A percentile compares a stretch with the other conserved stretches of the same genome.
Conservation (phyloP, 2,329 filamentous ascomycete genomes). For the Phyllosticta paracitricarpa region DNA sequence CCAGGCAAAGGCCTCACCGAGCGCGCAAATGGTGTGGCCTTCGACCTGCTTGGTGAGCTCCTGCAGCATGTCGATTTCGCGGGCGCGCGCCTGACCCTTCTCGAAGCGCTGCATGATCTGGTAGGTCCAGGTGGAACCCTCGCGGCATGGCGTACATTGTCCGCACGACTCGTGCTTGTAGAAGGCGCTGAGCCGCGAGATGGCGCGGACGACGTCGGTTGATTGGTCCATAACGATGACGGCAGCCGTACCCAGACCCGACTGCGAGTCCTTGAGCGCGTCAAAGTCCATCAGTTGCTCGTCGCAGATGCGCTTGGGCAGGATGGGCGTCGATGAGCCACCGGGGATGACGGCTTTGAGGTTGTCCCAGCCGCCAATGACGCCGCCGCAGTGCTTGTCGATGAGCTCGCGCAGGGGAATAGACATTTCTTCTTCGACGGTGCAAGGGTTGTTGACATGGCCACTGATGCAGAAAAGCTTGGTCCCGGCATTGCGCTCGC, state of each 20-base stretch:
- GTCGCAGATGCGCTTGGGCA: slow-evolving; percentile 83
- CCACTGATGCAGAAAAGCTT: slow-evolving; percentile 98
- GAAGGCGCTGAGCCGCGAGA: slow-evolving; percentile 87
- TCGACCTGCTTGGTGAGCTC: slow-evolving; percentile 99
- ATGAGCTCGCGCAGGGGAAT: slow-evolving; percentile 94
- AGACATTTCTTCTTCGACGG: slow-evolving; percentile 98
- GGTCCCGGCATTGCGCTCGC: slow-evolving; percentile 91
- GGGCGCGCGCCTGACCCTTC: slow-evolving; percentile 73
- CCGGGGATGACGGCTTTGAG: slow-evolving; percentile 90
- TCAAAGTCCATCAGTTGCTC: slow-evolving; percentile 99
- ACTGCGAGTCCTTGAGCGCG: slow-evolving; percentile 93
- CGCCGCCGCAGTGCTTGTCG: slow-evolving; percentile 95
- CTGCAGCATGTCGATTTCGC: slow-evolving; percentile 99
- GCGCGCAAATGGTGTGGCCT: slow-evolving; percentile 95
- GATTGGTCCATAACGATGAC: slow-evolving; percentile 99
- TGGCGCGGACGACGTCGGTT: slow-evolving; percentile 88
- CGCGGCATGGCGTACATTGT: slow-evolving; percentile 98
- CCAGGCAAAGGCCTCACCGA: slow-evolving; percentile 98
- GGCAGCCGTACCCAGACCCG: slow-evolving; percentile 90
- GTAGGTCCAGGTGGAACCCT: slow-evolving; percentile 97
- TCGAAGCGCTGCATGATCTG: slow-evolving; percentile 98
- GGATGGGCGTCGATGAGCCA: slow-evolving; percentile 90
- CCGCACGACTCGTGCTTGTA: slow-evolving; percentile 98
- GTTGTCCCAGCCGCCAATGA: slow-evolving; percentile 96
- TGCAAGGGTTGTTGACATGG: slow-evolving; percentile 96